phyloP scores from a whole-genome alignment of 2,329 filamentous ascomycete species.

The Clarireedia paspali region DNA sequence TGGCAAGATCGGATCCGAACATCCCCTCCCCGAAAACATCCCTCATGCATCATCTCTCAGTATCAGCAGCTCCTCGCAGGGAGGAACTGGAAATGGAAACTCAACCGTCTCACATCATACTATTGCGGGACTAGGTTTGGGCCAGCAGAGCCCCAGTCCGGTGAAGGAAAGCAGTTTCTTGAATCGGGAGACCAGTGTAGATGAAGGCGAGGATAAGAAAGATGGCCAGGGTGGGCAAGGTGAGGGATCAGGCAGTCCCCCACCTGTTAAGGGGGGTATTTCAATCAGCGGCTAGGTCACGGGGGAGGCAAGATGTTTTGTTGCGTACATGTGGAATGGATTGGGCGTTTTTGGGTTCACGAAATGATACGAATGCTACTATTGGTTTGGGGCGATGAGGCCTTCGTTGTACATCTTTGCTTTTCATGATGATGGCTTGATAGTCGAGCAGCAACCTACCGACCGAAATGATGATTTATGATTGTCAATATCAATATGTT shows the following conservation, averaged over 20 bases:
- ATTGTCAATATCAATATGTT: background rate
- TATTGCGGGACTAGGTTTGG: constrained; percentile 39
- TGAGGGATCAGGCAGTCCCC: constrained; percentile 35
- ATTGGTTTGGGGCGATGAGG: constrained; percentile 4
- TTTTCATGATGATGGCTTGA: constrained; percentile 7
- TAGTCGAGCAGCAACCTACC: constrained; percentile 2
- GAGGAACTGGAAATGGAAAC: constrained; percentile 36
- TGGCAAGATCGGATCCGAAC: constrained; percentile 87
- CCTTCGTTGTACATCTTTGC: constrained; percentile 11
- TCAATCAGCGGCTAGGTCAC: constrained; percentile 52
- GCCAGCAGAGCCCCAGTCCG: constrained; percentile 60
- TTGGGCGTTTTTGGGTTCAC: constrained; percentile 10
- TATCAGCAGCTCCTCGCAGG: constrained; percentile 32
- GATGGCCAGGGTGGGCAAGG: constrained; percentile 18
- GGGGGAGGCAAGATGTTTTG: constrained; percentile 1
- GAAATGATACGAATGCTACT: constrained; percentile 3
- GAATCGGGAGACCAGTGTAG: constrained; percentile 70
- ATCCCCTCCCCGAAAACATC: constrained; percentile 92
- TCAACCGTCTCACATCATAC: constrained; percentile 19
- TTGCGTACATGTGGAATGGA: background rate
- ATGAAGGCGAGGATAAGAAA: constrained; percentile 37
- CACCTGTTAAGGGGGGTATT: constrained; percentile 43
- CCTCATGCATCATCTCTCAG: constrained; percentile 71
- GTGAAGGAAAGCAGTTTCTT: constrained; percentile 87
- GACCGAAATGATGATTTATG: constrained; percentile 4